phyloP scores from a whole-genome alignment of 495 filamentous ascomycete genomes.

The Penicillium macrosclerotiorum region DNA sequence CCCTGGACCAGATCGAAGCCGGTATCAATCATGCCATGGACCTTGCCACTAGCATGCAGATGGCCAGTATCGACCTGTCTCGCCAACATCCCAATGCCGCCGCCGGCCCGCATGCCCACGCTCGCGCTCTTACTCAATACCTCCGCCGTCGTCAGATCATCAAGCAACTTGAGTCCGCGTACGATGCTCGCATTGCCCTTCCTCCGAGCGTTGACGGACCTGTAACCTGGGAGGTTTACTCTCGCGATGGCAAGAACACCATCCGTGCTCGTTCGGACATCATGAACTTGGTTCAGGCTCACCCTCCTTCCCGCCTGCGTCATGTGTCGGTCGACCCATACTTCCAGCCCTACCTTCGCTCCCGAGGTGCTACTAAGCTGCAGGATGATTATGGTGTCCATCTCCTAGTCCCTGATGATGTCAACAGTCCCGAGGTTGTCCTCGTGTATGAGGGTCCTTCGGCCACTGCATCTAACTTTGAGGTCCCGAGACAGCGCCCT shows the following conservation, averaged over 20 bases:
- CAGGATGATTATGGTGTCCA: conserved; percentile 76
- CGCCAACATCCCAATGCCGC: conserved; percentile 72
- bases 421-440: conserved; percentile 63
- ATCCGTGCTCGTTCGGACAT: conserved; percentile 80
- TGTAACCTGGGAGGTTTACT: conserved; percentile 78
- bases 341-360: conserved; percentile 74
- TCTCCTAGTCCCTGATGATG: conserved; percentile 68
- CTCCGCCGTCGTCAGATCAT: conserved; percentile 73
- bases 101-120: conserved; percentile 68
- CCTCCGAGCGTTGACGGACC: conserved; percentile 62
- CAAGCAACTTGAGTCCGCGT: conserved; percentile 69
- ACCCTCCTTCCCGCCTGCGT: conserved; percentile 72
- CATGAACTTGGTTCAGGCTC: conserved; percentile 71
- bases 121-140: conserved; percentile 80
- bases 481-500: conserved; percentile 64
- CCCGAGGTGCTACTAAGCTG: conserved; percentile 59
- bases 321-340: conserved; percentile 77
- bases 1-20: conserved; percentile 62
- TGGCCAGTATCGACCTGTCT: conserved; percentile 72
- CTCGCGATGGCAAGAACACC: conserved; percentile 76
- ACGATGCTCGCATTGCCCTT: conserved; percentile 78
- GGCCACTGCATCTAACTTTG: conserved; percentile 54
- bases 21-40: conserved; percentile 79
- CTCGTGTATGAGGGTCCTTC: conserved; percentile 79
- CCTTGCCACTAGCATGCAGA: conserved; percentile 77